phyloP scores from a whole-genome alignment of 768 basidiomycete species.

The Mycena haematopus region DNA sequence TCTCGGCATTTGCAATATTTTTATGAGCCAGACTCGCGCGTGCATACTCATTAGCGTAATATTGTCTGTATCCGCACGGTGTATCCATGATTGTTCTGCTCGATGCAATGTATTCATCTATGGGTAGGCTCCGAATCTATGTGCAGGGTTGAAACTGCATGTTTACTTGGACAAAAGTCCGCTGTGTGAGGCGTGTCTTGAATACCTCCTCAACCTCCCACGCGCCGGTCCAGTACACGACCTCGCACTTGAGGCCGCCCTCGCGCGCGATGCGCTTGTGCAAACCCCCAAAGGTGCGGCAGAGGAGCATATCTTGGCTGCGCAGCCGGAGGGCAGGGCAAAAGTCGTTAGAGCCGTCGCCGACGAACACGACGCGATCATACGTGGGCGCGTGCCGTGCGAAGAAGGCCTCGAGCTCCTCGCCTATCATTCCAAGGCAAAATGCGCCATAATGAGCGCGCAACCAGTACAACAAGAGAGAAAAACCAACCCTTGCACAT shows the following conservation, averaged over 20 bases:
- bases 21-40: conserved; percentile 24
- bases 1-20: conserved; percentile 16
- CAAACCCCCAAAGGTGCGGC: conserved; percentile 79
- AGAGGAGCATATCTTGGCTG: conserved; percentile 86
- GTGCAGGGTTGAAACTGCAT: not conserved
- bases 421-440: conserved; percentile 55
- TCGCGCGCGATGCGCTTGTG: conserved; percentile 80
- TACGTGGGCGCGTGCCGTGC: conserved; percentile 62
- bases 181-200: conserved; percentile 40
- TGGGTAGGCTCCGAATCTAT: not conserved
- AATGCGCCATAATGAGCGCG: not conserved
- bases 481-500: conserved; percentile 91
- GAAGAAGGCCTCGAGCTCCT: conserved; percentile 88
- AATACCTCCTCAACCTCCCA: conserved; percentile 96
- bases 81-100: conserved; percentile 15
- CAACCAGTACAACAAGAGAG: not conserved
- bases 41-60: conserved; percentile 1
- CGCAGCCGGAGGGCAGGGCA: conserved; percentile 87
- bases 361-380: conserved; percentile 87
- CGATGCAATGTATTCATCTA: conserved; percentile 23
- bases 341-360: conserved; percentile 95
- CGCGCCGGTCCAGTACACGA: conserved; percentile 90
- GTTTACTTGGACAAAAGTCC: not conserved
- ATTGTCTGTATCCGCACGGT: conserved; percentile 12
- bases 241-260: conserved; percentile 76